phyloP scores from a whole-genome alignment of 371 early-diverging fungal species.

The Mucor irregularis region DNA sequence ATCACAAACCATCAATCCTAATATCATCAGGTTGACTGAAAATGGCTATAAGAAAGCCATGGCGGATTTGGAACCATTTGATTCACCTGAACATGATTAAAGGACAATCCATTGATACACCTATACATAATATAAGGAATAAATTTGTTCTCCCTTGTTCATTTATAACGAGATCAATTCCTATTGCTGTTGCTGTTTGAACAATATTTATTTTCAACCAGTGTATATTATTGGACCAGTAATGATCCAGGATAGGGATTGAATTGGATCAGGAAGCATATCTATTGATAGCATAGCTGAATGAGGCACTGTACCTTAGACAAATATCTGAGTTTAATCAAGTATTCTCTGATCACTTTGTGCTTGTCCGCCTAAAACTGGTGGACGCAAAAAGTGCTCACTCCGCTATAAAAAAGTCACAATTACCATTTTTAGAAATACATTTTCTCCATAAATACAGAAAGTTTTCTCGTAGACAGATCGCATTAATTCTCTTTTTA shows the following conservation, averaged over 20 bases:
- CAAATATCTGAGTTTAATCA: neutral
- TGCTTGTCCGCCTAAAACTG: neutral
- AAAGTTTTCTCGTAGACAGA: neutral
- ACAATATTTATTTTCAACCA: neutral
- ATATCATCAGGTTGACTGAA: conserved; percentile 12
- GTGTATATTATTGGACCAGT: too few species aligned
- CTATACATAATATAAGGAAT: too few species aligned
- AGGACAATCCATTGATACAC: too few species aligned
- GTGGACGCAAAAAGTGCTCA: conserved; percentile 19
- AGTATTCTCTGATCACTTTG: neutral
- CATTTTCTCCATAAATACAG: neutral
- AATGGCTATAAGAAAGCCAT: conserved; percentile 15
- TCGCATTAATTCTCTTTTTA: conserved; percentile 7
- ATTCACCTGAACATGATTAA: conserved; percentile 14
- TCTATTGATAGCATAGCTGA: too few species aligned
- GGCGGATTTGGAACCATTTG: conserved; percentile 11
- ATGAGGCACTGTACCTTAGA: too few species aligned
- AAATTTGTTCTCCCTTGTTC: neutral
- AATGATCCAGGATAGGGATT: too few species aligned
- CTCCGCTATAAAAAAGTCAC: conserved; percentile 2
- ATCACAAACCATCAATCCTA: conserved; percentile 4
- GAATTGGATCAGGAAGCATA: too few species aligned
- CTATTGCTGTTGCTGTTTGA: neutral
- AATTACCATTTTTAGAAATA: conserved; percentile 10
- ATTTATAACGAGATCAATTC: neutral